Evolutionary conservation across 345 rosid genomes (phyloP).

Genomic region (Linum tenue): DNA sequence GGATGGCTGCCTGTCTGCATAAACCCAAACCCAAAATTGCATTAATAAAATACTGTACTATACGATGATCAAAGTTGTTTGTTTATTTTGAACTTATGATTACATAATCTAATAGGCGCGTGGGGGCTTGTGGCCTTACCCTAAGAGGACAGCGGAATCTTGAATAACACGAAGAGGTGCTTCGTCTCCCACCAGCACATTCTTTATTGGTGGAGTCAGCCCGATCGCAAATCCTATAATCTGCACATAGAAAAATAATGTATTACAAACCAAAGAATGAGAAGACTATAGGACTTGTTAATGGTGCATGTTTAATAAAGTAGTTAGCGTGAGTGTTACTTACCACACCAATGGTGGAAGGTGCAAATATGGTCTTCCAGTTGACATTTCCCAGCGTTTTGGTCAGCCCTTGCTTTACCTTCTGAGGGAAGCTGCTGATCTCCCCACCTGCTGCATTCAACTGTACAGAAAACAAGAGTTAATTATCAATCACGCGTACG

Average conservation of each 20-base stretch:
- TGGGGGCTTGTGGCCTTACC: constrained; percentile 28
- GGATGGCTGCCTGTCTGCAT: constrained; percentile 57
- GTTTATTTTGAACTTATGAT: no score
- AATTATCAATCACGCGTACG: no score
- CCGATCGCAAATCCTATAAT: constrained; percentile 48
- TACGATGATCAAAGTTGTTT: no score
- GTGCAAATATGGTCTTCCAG: constrained; percentile 41
- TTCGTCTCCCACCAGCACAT: constrained; percentile 35
- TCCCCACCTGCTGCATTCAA: no score
- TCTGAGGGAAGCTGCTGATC: neutral
- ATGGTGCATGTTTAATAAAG: constrained; percentile 3
- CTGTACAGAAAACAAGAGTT: no score
- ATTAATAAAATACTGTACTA: no score
- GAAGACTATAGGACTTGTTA: neutral
- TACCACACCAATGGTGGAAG: constrained; percentile 56
- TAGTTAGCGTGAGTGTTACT: neutral
- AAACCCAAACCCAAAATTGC: neutral
- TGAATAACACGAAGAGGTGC: constrained; percentile 59
- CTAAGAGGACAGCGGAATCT: constrained; percentile 44
- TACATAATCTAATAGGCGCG: no score
- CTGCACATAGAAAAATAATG: constrained; percentile 17
- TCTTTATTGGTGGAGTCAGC: constrained; percentile 34
- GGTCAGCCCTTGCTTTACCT: constrained; percentile 19
- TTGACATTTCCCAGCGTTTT: constrained; percentile 24
- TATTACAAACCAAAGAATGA: neutral